Conservation (phyloP, 129 eudicot species). For the Tagetes patula region DNA sequence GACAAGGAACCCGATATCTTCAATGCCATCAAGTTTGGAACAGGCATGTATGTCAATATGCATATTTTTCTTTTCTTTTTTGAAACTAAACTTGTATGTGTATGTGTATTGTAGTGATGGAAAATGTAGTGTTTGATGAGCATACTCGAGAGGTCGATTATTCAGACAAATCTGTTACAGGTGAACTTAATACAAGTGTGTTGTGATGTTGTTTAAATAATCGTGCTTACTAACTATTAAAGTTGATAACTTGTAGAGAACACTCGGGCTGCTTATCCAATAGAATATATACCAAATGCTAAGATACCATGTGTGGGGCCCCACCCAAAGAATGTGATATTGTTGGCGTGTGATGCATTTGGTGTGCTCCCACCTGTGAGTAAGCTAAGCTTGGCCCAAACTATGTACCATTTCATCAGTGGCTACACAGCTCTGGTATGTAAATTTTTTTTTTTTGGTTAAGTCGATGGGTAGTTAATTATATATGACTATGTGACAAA, state of each 20-base stretch:
- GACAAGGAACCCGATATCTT: slow-evolving; percentile 98
- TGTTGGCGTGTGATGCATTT: slow-evolving; percentile 83
- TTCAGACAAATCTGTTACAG: slow-evolving; percentile 80
- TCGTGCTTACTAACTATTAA: not conserved
- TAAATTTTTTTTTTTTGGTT: no score
- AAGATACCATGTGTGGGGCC: slow-evolving; percentile 87
- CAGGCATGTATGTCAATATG: slow-evolving; percentile 44
- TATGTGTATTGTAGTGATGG: slow-evolving; percentile 50
- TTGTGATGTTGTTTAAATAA: not conserved
- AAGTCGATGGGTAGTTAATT: no score
- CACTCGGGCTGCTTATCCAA: slow-evolving; percentile 93
- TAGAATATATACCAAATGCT: slow-evolving; percentile 88
- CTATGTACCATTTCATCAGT: slow-evolving; percentile 83
- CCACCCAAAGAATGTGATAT: slow-evolving; percentile 93
- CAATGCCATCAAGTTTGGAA: slow-evolving; percentile 95
- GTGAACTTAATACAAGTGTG: slow-evolving; percentile 26
- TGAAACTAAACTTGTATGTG: not conserved
- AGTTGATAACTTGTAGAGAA: slow-evolving; percentile 49
- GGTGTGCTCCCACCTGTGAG: slow-evolving; percentile 88
- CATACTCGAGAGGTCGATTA: slow-evolving; percentile 80
- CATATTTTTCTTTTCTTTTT: no score
- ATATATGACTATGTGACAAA: no score
- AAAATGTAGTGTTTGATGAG: slow-evolving; percentile 90
- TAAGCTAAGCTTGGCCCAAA: slow-evolving; percentile 71
- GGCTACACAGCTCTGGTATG: slow-evolving; percentile 84